phyloP scores from a whole-genome alignment of 1,284 basidiomycete species.

The Kwoniella shivajii region DNA sequence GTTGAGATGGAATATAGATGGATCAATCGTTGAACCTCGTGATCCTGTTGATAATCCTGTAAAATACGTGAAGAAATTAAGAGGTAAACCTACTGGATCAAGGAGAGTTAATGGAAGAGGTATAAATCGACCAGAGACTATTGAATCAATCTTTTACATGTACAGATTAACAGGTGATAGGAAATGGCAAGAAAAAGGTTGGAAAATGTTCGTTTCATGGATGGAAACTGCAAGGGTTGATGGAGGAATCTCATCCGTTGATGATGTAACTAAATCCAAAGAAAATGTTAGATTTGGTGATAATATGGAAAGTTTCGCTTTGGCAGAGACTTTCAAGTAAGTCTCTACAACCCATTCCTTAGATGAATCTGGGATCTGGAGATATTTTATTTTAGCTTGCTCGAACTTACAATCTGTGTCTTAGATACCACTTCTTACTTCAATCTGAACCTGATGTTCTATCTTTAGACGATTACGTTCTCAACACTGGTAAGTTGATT shows the following conservation, averaged over 20 bases:
- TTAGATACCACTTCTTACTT: slow-evolving; percentile 55
- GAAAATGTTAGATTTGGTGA: slow-evolving; percentile 44
- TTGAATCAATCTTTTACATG: slow-evolving; percentile 60
- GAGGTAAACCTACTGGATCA: slow-evolving; percentile 45
- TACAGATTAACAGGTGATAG: slow-evolving; percentile 61
- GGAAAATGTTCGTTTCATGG: slow-evolving; percentile 63
- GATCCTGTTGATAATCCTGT: slow-evolving; percentile 23
- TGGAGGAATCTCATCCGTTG: slow-evolving; percentile 54
- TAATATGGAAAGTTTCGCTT: slow-evolving; percentile 60
- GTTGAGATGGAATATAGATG: slow-evolving; percentile 35
- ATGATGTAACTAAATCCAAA: slow-evolving; percentile 52
- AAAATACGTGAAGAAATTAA: slow-evolving; percentile 44
- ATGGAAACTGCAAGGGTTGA: slow-evolving; percentile 53
- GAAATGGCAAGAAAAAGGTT: slow-evolving; percentile 62
- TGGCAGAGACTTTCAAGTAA: slow-evolving; percentile 61
- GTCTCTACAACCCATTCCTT: slow-evolving; percentile 12
- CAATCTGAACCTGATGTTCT: slow-evolving; percentile 59
- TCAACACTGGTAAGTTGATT: slow-evolving; percentile 55
- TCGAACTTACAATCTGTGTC: no score
- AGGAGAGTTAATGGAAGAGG: slow-evolving; percentile 37
- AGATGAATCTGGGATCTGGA: background rate
- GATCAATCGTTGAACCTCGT: slow-evolving; percentile 12
- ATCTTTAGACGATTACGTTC: slow-evolving; percentile 62
- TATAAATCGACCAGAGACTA: slow-evolving; percentile 60
- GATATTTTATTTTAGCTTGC: no score